These are phyloP conservation scores for Rhizopogon roseolus DNA, from an alignment of 768 basidiomycete genomes.

Conservation along the genomic window DNA sequence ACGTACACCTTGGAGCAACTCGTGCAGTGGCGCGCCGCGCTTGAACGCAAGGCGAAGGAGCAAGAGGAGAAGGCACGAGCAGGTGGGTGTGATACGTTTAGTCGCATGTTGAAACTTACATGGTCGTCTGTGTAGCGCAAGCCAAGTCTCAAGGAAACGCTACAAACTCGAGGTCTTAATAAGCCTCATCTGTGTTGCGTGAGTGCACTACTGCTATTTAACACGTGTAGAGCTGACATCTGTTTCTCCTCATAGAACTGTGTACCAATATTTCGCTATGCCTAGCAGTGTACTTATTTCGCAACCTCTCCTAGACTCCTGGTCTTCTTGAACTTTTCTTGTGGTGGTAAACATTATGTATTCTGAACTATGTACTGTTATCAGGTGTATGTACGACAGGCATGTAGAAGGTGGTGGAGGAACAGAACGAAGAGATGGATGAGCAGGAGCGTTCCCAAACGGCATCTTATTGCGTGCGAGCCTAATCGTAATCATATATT, in stretches of 20 bases:
- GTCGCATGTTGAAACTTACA: not conserved
- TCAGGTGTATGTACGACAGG: not conserved
- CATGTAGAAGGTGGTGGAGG: not conserved
- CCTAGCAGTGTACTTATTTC: not conserved
- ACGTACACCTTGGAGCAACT: not conserved
- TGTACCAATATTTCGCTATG: not conserved
- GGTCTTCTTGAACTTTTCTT: not conserved
- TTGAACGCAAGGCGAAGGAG: not conserved
- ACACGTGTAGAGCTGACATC: not conserved
- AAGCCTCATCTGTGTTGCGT: not conserved
- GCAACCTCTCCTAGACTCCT: too few species aligned
- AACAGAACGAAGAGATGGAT: too few species aligned
- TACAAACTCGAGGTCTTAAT: not conserved
- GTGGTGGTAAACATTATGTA: not conserved
- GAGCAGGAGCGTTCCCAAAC: too few species aligned
- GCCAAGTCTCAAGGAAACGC: not conserved
- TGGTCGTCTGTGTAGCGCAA: not conserved
- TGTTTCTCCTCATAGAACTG: not conserved
- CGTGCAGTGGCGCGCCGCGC: not conserved
- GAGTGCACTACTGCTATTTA: not conserved
- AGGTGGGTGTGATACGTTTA: not conserved
- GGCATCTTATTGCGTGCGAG: too few species aligned
- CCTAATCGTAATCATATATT: too few species aligned
- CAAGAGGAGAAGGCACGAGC: conserved; percentile 1
- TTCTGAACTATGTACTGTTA: not conserved